Percentiles rank a stretch among this genome's conserved stretches.
Evolutionary conservation across 805 yeast genomes (phyloP).

Genomic region (Candida montana): DNA sequence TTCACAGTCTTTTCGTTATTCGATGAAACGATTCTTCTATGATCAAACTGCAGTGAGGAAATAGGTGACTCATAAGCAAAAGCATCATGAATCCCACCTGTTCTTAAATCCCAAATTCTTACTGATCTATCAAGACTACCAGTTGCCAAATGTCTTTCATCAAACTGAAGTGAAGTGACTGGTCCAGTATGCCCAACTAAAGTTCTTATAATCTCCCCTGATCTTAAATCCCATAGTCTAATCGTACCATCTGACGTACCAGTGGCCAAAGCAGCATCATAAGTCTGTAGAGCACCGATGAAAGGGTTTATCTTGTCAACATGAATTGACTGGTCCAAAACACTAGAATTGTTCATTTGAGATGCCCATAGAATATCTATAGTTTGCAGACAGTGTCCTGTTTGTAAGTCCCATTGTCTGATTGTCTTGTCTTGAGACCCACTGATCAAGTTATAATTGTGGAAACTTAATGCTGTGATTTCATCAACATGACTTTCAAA

Average conservation of each 20-base stretch:
- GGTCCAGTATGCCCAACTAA: conserved; percentile 67
- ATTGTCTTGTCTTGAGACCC: conserved; percentile 70
- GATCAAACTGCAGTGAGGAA: conserved; percentile 53
- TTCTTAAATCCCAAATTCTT: conserved; percentile 69
- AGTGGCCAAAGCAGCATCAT: conserved; percentile 71
- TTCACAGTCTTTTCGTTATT: conserved; percentile 45
- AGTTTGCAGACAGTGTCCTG: conserved; percentile 65
- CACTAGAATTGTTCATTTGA: conserved; percentile 22
- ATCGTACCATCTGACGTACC: conserved; percentile 76
- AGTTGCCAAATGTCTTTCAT: conserved; percentile 55
- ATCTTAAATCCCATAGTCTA: conserved; percentile 69
- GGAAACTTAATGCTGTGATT: conserved; percentile 56
- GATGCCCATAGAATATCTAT: conserved; percentile 64
- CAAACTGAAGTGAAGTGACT: conserved; percentile 63
- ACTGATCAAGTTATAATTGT: conserved; percentile 49
- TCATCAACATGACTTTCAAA: conserved; percentile 65
- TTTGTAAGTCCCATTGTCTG: conserved; percentile 67
- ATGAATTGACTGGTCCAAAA: conserved; percentile 10
- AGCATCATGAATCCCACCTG: conserved; percentile 56
- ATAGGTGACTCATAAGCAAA: conserved; percentile 57
- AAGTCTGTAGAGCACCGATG: conserved; percentile 65
- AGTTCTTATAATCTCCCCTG: conserved; percentile 59
- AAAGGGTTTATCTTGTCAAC: conserved; percentile 31
- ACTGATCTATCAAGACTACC: conserved; percentile 61
- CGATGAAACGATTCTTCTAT: conserved; percentile 48